Conservation (phyloP, 108 stramenopile species). For the Skeletonema costatum region DNA sequence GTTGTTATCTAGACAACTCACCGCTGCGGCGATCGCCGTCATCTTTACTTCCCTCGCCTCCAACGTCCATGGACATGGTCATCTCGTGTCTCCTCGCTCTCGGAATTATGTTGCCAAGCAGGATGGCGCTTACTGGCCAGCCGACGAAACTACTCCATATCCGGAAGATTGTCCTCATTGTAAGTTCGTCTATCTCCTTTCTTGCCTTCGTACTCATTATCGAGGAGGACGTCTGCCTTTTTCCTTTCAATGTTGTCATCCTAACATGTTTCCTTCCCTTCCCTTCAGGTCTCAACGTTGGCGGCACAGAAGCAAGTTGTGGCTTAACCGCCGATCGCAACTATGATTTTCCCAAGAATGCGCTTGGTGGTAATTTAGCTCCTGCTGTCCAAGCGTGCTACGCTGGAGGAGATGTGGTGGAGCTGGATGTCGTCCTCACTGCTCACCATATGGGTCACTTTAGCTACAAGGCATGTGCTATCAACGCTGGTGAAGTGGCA, state of each 20-base stretch:
- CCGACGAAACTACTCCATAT: background rate
- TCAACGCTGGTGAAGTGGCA: constrained; percentile 23
- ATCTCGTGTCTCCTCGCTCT: constrained; percentile 4
- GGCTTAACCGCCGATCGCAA: background rate
- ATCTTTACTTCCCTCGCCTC: background rate
- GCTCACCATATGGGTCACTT: constrained; percentile 58
- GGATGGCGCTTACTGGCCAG: background rate
- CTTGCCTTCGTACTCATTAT: too few relatives aligned
- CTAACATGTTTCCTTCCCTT: background rate
- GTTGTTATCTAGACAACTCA: background rate
- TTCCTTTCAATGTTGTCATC: too few relatives aligned
- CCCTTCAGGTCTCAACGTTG: constrained; percentile 1
- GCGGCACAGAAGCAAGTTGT: constrained; percentile 1
- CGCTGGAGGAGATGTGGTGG: constrained; percentile 25
- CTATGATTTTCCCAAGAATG: constrained; percentile 4
- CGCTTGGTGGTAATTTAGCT: constrained; percentile 35
- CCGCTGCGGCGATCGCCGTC: background rate
- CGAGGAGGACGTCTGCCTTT: too few relatives aligned
- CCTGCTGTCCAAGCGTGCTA: constrained; percentile 25
- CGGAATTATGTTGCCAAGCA: background rate
- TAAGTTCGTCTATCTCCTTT: background rate
- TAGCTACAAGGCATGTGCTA: constrained; percentile 43
- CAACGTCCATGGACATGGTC: background rate
- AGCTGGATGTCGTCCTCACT: constrained; percentile 24
- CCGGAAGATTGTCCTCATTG: background rate